Evolutionary conservation across 495 filamentous ascomycete species (phyloP).

Genomic region (Staphylotrichum longicolle): DNA sequence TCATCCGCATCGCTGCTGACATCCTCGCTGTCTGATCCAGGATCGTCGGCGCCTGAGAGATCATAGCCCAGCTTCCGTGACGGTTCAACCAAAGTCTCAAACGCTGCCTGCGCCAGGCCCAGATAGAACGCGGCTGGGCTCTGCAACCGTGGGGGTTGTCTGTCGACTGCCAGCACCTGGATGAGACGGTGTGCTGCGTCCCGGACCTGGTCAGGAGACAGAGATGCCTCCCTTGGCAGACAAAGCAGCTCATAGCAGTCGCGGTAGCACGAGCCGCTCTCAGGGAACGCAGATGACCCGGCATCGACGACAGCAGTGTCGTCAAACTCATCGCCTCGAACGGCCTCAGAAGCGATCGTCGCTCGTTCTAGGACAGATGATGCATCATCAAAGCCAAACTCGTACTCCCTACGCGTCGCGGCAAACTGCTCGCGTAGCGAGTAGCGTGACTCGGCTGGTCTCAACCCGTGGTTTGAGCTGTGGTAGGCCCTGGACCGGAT

Average conservation of each 20-base stretch:
- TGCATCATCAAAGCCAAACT: conserved; percentile 36
- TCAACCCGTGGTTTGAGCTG: conserved; percentile 15
- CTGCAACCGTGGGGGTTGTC: conserved; percentile 50
- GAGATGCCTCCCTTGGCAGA: conserved; percentile 43
- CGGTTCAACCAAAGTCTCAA: conserved; percentile 56
- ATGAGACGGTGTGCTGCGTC: conserved; percentile 53
- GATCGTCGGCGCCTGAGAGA: conserved; percentile 37
- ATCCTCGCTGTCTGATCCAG: conserved; percentile 31
- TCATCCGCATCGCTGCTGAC: not conserved
- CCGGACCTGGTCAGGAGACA: conserved; percentile 51
- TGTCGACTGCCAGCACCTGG: conserved; percentile 59
- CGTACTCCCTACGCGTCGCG: conserved; percentile 28
- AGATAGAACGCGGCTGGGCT: conserved; percentile 51
- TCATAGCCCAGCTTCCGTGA: conserved; percentile 57
- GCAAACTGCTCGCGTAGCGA: conserved; percentile 34
- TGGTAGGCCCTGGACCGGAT: conserved; percentile 5
- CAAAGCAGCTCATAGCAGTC: conserved; percentile 56
- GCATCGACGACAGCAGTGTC: conserved; percentile 11
- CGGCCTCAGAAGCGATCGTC: conserved; percentile 24
- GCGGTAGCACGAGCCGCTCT: conserved; percentile 20
- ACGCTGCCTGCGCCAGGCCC: conserved; percentile 50
- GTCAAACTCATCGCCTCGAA: conserved; percentile 12
- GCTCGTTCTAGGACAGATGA: conserved; percentile 27
- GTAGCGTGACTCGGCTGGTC: conserved; percentile 27
- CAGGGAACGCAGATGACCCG: not conserved